Evolutionary conservation across 768 basidiomycete genomes (phyloP).

Genomic region (Russula dissimulans): DNA sequence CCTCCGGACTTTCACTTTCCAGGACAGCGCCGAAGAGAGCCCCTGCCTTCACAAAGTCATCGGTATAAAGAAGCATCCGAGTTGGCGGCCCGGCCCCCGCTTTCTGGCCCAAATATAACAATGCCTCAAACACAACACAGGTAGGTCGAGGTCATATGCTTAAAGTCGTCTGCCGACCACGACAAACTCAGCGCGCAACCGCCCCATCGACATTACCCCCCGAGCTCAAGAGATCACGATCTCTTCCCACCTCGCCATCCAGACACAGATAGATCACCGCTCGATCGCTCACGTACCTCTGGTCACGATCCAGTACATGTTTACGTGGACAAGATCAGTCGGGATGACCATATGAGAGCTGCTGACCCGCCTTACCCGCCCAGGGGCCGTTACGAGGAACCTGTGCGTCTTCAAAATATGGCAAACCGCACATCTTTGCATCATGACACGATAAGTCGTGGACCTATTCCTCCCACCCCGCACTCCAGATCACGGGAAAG

Average conservation of each 20-base stretch:
- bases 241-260: neutral
- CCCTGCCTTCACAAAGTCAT: slow-evolving; percentile 19
- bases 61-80: slow-evolving; percentile 16
- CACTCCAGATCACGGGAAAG: neutral
- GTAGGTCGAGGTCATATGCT: neutral
- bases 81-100: neutral
- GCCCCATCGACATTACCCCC: slow-evolving; percentile 8
- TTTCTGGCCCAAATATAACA: slow-evolving; percentile 3
- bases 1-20: slow-evolving; percentile 1
- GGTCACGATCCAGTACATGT: slow-evolving; percentile 1
- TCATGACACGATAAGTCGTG: neutral
- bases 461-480: too few relatives aligned
- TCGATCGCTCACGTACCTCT: neutral
- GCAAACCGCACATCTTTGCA: neutral
- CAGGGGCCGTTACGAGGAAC: slow-evolving; percentile 7
- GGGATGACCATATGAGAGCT: slow-evolving; percentile 14
- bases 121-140: slow-evolving; percentile 4
- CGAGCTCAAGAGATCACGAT: neutral
- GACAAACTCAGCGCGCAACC: slow-evolving; percentile 3
- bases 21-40: slow-evolving; percentile 16
- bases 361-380: slow-evolving; percentile 12
- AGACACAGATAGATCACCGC: neutral
- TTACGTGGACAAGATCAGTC: slow-evolving; percentile 5
- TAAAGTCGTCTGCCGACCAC: neutral
- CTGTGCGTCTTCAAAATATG: neutral